Percentiles rank a stretch among this genome's conserved stretches.
phyloP scores from a whole-genome alignment of 768 basidiomycete genomes.

The Termitomyces eurrhizus region DNA sequence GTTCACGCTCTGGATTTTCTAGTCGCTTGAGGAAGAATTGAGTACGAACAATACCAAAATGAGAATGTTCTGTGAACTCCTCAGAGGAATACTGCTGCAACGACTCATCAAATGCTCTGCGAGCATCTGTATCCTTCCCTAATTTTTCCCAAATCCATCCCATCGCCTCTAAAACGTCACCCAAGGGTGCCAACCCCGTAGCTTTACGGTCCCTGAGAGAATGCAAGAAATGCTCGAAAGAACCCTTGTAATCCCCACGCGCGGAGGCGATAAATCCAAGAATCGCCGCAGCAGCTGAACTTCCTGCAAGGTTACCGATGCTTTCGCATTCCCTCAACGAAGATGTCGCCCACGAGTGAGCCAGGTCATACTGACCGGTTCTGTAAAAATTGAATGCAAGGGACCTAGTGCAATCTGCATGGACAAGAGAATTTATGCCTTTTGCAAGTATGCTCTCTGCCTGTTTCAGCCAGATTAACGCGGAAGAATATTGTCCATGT shows the following conservation, averaged over 20 bases:
- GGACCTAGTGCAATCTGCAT: conserved; percentile 2
- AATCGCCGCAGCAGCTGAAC: neutral
- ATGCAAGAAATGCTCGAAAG: neutral
- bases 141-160: conserved; percentile 5
- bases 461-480: neutral
- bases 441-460: conserved; percentile 1
- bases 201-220: neutral
- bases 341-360: neutral
- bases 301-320: neutral
- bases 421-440: neutral
- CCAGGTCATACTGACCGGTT: neutral
- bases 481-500: neutral
- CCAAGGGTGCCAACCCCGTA: neutral
- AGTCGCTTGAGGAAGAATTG: neutral
- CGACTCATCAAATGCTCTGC: conserved; percentile 2
- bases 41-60: neutral
- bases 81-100: neutral
- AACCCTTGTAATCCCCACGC: neutral
- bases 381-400: conserved; percentile 1
- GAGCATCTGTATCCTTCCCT: conserved; percentile 1
- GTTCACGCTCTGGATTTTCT: neutral
- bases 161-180: conserved; percentile 1
- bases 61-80: neutral
- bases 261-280: conserved; percentile 1
- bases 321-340: neutral